Evolutionary conservation across 306 rosid genomes (phyloP).

Genomic region (Rosa rugosa): DNA sequence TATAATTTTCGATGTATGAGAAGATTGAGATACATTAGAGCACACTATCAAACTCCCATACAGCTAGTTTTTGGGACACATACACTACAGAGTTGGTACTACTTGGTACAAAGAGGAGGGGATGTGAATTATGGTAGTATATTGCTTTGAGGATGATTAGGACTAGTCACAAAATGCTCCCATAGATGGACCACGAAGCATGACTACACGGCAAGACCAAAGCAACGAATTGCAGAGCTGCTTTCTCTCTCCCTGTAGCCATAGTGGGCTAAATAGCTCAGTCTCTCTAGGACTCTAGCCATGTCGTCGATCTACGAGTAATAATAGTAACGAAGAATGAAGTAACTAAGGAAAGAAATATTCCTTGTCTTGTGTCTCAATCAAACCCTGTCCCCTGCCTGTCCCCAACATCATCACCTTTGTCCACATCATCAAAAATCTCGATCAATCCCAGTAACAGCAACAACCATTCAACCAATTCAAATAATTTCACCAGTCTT

Average conservation of each 20-base stretch:
- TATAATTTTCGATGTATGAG: no score
- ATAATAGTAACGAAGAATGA: neutral
- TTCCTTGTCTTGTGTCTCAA: conserved; percentile 21
- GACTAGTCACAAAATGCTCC: neutral
- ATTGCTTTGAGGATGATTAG: neutral
- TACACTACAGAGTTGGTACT: neutral
- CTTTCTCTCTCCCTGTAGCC: neutral
- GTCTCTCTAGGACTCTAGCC: neutral
- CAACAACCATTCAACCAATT: conserved; percentile 11
- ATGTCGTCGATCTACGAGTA: neutral
- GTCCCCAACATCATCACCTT: conserved; percentile 49
- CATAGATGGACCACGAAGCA: conserved; percentile 6
- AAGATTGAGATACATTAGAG: no score
- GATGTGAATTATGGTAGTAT: neutral
- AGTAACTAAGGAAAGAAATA: neutral
- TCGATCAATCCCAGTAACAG: conserved; percentile 36
- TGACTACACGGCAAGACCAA: neutral
- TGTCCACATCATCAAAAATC: conserved; percentile 48
- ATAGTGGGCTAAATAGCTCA: neutral
- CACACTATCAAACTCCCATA: no score
- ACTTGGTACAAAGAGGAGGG: neutral
- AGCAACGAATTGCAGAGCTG: neutral
- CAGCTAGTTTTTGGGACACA: neutral
- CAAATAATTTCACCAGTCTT: neutral
- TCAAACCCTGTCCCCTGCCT: conserved; percentile 46